phyloP scores from a whole-genome alignment of 2,329 filamentous ascomycete species.

The Monilinia laxa region DNA sequence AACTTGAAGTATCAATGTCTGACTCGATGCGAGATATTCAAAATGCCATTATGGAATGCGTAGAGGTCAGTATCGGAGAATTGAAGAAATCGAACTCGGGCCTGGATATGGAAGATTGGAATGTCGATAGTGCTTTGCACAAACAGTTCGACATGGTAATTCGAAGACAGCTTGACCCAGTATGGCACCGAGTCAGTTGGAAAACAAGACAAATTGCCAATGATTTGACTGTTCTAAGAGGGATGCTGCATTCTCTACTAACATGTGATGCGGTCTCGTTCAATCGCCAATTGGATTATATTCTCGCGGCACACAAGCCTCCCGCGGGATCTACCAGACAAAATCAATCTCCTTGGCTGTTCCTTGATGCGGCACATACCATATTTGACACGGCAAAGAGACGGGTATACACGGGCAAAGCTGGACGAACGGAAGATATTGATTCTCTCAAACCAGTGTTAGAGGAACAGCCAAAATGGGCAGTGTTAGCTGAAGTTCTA shows the following conservation, averaged over 20 bases:
- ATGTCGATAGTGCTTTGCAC: constrained; percentile 85
- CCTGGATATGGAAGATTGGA: constrained; percentile 96
- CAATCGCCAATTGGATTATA: constrained; percentile 89
- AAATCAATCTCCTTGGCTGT: constrained; percentile 92
- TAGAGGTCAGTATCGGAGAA: constrained; percentile 91
- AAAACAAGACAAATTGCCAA: constrained; percentile 93
- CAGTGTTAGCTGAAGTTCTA: constrained; percentile 80
- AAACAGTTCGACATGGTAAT: constrained; percentile 90
- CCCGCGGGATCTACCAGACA: constrained; percentile 83
- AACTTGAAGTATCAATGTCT: constrained; percentile 94
- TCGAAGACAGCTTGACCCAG: constrained; percentile 85
- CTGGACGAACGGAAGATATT: constrained; percentile 38
- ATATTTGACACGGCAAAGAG: constrained; percentile 89
- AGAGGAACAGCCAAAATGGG: constrained; percentile 95
- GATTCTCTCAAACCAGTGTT: constrained; percentile 70
- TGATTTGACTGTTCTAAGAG: constrained; percentile 79
- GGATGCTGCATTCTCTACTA: constrained; percentile 77
- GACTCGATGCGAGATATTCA: constrained; percentile 92
- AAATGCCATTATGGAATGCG: constrained; percentile 90
- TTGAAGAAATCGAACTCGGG: constrained; percentile 88
- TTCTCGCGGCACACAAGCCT: constrained; percentile 85
- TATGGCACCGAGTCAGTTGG: constrained; percentile 96
- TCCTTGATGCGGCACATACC: constrained; percentile 89
- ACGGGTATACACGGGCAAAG: constrained; percentile 76
- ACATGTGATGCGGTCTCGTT: constrained; percentile 89